Evolutionary conservation across 345 rosid species (phyloP).

Genomic region (Combretum micranthum): DNA sequence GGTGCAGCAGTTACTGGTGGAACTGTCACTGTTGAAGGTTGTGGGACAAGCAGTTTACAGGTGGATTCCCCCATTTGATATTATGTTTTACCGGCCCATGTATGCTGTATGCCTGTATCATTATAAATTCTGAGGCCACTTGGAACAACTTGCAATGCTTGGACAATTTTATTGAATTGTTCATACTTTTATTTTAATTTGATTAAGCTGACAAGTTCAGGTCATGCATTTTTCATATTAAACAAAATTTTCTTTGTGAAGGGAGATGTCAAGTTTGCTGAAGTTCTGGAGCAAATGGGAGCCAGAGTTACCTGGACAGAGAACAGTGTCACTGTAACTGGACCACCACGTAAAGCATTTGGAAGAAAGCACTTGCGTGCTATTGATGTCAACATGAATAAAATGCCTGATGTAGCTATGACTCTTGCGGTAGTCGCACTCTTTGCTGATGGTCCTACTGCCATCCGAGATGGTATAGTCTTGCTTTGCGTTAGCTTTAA

Average conservation of each 20-base stretch:
- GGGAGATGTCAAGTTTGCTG: slow-evolving; percentile 96
- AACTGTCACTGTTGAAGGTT: slow-evolving; percentile 91
- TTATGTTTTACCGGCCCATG: neutral
- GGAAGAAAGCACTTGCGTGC: slow-evolving; percentile 67
- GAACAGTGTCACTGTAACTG: slow-evolving; percentile 87
- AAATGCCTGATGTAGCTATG: slow-evolving; percentile 99
- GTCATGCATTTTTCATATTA: no score
- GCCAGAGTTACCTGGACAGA: slow-evolving; percentile 86
- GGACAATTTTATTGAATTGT: no score
- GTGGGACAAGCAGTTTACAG: slow-evolving; percentile 93
- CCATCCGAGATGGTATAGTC: slow-evolving; percentile 86
- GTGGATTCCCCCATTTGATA: slow-evolving; percentile 20
- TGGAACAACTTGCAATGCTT: no score
- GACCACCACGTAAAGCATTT: slow-evolving; percentile 68
- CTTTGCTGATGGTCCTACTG: slow-evolving; percentile 86
- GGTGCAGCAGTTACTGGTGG: slow-evolving; percentile 98
- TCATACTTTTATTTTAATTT: no score
- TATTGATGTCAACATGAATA: slow-evolving; percentile 95
- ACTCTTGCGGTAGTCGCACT: slow-evolving; percentile 96
- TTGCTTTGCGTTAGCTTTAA: neutral
- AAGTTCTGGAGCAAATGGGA: slow-evolving; percentile 97
- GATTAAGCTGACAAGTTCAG: no score
- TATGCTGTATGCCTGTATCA: no score
- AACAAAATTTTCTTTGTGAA: slow-evolving; percentile 9
- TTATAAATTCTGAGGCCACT: no score